Percentiles rank a stretch among this genome's conserved stretches.
phyloP scores from a whole-genome alignment of 768 basidiomycete species.

The Mycena venus region DNA sequence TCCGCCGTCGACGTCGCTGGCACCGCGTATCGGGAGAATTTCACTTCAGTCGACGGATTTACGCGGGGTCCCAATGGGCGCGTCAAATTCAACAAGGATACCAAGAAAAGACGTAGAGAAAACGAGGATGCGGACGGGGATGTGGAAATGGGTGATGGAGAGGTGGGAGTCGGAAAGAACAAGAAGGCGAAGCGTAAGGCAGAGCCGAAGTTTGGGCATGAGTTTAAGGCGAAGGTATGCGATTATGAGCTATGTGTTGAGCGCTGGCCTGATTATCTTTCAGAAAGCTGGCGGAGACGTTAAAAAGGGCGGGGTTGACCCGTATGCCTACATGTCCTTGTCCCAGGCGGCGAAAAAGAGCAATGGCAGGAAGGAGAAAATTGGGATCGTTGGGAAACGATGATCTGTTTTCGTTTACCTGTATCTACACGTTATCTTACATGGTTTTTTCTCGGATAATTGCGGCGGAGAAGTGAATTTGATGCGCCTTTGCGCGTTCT shows the following conservation, averaged over 20 bases:
- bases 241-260: constrained; percentile 4
- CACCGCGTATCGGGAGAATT: constrained; percentile 84
- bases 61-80: constrained; percentile 86
- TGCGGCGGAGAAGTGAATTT: not conserved
- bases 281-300: constrained; percentile 97
- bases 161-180: constrained; percentile 56
- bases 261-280: constrained; percentile 26
- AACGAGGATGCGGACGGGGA: constrained; percentile 72
- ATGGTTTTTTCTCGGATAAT: not conserved
- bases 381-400: constrained; percentile 76
- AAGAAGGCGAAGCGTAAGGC: constrained; percentile 70
- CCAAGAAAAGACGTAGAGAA: constrained; percentile 89
- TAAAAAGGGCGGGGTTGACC: constrained; percentile 88
- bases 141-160: constrained; percentile 83
- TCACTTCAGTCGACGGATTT: constrained; percentile 92
- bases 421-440: not conserved
- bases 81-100: constrained; percentile 97
- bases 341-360: constrained; percentile 85
- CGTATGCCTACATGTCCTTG: constrained; percentile 92
- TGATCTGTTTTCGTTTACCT: constrained; percentile 42
- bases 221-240: constrained; percentile 96
- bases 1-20: constrained; percentile 72
- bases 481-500: too few species aligned
- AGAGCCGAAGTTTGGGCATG: constrained; percentile 74
- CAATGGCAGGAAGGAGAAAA: constrained; percentile 51